Base-by-base conservation (phyloP, 768 basidiomycete genomes). In the Phylloporus sp. region DNA sequence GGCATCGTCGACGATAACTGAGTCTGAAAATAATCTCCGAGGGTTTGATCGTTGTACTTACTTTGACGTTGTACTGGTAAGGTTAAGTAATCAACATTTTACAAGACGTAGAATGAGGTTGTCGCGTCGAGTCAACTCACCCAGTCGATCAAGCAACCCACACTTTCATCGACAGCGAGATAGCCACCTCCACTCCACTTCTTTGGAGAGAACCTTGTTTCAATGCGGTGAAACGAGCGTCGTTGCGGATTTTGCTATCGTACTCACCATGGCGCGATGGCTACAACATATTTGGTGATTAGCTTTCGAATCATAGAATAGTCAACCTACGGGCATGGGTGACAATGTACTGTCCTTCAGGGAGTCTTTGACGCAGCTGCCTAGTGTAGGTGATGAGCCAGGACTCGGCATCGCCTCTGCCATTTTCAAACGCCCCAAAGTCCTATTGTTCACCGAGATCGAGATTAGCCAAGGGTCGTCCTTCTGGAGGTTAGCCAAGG, bases 101-200 rank as follows among this genome's bases (percentile, higher is more conserved):
- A n/a, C 23, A 15, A 6, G 23, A 13, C 20, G 6, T 29, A 48
- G 6, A 34, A 34, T 8, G n/a, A 7, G 34, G 5, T 34, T n/a
- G 13, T n/a, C 31, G 6, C 31, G 47, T 31, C 7, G 11, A 5
- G 15, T 34, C 7, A n/a, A 55, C 45, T 47, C 35, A 74, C 73
- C 74, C 75, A 77, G 56, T 77, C 76, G 49, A 77, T 76, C 45
- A 75, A 46, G 43, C 55, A 63, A 26, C 76, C 75, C 22, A 76
- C 74, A 5, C 46, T 47, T 39, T 61, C 46, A 66, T 77, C 48
- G 6, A 77, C 65, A 45, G 59, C 56, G 24, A 76, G 59, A 59
- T 77, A 77, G 27, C 71, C 75, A 38, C 73, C 74, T 28, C 71
- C 71, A 6, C 55, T 59, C 64, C 69, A 76, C 8, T 31, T 54